Conservation (phyloP, 148 eudicot species). For the Chenopodium berlandieri region DNA sequence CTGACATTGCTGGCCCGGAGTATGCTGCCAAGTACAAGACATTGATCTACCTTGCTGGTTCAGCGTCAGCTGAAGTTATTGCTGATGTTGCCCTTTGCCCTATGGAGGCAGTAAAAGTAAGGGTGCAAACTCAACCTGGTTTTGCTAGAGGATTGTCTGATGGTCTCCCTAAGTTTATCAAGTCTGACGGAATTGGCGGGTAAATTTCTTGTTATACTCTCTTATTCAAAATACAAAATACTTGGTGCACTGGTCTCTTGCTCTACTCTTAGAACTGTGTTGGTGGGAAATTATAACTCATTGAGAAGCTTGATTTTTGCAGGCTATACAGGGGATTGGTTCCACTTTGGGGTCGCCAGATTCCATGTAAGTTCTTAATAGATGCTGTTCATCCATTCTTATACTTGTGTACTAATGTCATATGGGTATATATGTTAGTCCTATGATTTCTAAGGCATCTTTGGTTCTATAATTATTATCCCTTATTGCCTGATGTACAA, state of each 20-base stretch:
- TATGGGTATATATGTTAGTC: neutral
- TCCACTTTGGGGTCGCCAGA: conserved; percentile 88
- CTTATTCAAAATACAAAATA: neutral
- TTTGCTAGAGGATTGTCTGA: conserved; percentile 79
- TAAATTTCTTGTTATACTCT: conserved; percentile 19
- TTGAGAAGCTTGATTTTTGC: conserved; percentile 16
- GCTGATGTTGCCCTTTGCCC: conserved; percentile 95
- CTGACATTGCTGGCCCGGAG: conserved; percentile 89
- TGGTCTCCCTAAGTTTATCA: conserved; percentile 73
- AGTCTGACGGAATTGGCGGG: conserved; percentile 72
- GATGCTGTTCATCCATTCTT: neutral
- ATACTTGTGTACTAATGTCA: too few species aligned
- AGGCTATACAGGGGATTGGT: conserved; percentile 74
- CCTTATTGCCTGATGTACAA: neutral
- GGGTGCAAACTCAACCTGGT: conserved; percentile 96
- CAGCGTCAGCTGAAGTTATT: conserved; percentile 91
- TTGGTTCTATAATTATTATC: neutral
- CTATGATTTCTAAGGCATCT: neutral
- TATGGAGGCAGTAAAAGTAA: conserved; percentile 88
- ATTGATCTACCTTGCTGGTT: conserved; percentile 88
- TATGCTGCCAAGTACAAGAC: conserved; percentile 86
- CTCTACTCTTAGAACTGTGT: neutral
- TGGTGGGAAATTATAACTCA: neutral
- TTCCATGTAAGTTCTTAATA: conserved; percentile 62
- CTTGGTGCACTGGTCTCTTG: neutral